Base-by-base conservation (phyloP, 2,329 filamentous ascomycete species). In the Zasmidium citrigriseum region DNA sequence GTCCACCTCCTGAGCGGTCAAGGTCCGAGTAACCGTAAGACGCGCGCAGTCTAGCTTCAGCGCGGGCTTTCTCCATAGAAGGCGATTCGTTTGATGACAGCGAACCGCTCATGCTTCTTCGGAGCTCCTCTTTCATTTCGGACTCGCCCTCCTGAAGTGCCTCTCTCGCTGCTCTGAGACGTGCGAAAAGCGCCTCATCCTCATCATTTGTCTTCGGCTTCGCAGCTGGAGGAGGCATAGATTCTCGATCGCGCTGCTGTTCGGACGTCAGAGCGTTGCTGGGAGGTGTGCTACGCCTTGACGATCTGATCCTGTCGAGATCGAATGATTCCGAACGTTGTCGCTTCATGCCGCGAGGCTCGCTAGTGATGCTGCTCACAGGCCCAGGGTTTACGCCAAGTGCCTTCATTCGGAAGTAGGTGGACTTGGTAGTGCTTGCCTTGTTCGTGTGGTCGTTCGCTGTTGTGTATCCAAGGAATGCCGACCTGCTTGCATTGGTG, bases 361-460 rank as follows among this genome's bases (percentile, higher is more conserved):
- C 34, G 49, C n/a, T 21, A 22, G 16, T 46, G 44, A 51, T 57
- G 71, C 57, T 79, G 7, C 34, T 41, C 12, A 11, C 34, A 11
- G 16, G 16, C 14, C 18, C 12, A 4, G 5, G 34, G 75, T 53
- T 73, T 47, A 82, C 69, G 9, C 81, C 81, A 64, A 78, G 69
- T 1, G 80, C 79, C 54, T 80, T 79, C 25, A 83, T 71, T 46
- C 75, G 71, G 71, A 83, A 84, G 67, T 81, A 84, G 52, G 79
- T 78, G 0, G 79, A 78, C 24, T 77, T 73, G 0, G 80, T 82
- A 2, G 76, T 77, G 66, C 78, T 77, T 10, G 59, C 54, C 34
- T 50, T 49, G 14, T 60, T 48, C 21, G 44, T 75, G 66, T 38
- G 69, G 67, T 60, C 67, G 62, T 49, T 49, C 12, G 34, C 34